Percentiles rank a stretch among this genome's conserved stretches.
Conservation (phyloP, 1,139 yeast genomes). For the Oligophagozyma castellii region DNA sequence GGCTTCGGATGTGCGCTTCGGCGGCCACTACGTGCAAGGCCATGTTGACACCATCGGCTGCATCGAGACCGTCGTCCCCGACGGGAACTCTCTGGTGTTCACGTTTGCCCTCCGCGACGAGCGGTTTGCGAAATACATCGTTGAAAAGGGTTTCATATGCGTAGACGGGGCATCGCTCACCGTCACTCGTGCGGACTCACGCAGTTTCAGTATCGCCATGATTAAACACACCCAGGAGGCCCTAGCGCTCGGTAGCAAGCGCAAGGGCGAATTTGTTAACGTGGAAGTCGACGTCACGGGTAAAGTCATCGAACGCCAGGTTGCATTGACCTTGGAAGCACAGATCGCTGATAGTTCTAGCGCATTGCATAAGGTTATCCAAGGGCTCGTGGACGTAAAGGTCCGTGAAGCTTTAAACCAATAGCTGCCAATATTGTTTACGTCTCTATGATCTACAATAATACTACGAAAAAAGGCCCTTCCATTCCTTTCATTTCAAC, state of each 20-base stretch:
- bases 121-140: constrained; percentile 57
- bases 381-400: constrained; percentile 15
- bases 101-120: constrained; percentile 60
- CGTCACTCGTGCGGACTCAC: constrained; percentile 54
- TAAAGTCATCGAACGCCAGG: constrained; percentile 79
- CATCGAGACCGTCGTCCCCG: constrained; percentile 40
- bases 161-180: constrained; percentile 93
- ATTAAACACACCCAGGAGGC: constrained; percentile 80
- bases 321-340: constrained; percentile 39
- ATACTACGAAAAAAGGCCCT: too few relatives aligned
- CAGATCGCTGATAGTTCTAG: constrained; percentile 33
- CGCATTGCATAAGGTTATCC: constrained; percentile 11
- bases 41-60: constrained; percentile 85
- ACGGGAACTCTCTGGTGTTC: constrained; percentile 68
- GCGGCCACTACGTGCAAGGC: constrained; percentile 97
- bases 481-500: too few relatives aligned
- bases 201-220: constrained; percentile 69
- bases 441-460: neutral
- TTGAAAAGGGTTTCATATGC: constrained; percentile 85
- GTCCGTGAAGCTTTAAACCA: constrained; percentile 8
- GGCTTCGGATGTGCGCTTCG: constrained; percentile 63
- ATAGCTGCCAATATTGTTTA: constrained; percentile 1
- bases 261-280: constrained; percentile 54
- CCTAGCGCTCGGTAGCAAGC: constrained; percentile 59
- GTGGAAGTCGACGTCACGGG: constrained; percentile 93